Base-by-base conservation (phyloP, 2,329 filamentous ascomycete genomes). In the Diaporthe sp. region DNA sequence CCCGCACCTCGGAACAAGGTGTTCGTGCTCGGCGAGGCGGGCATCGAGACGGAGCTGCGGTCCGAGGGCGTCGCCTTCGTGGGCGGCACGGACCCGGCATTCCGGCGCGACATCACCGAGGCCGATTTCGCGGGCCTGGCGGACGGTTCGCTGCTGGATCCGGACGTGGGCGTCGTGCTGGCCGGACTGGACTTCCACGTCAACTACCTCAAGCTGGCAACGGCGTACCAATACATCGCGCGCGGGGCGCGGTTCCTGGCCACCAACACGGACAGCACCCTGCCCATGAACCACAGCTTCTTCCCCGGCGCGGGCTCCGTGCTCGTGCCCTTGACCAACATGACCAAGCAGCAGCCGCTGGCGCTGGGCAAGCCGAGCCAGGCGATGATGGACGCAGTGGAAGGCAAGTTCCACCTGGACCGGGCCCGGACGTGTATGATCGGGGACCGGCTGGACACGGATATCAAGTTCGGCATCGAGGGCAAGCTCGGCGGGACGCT, bases 311-410 rank as follows among this genome's bases (percentile, higher is more conserved):
- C 97, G 0, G 97, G 97, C 1, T 93, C 94, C 2, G 92, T 95
- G 77, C 92, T 93, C 67, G 91, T 94, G 35, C 95, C 95, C 2
- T 85, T 99, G 75, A 88, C 93, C 71, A 93, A 93, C 82, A 95
- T 95, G 87, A 87, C 90, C 5, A 88, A 87, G 25, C 85, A 90
- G 82, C 88, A 93, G 79, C 96, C 97, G 0, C 84, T 95, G 42
- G 92, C 94, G 4, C 86, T 98, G 54, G 97, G 97, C 0, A 99
- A 99, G 86, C 97, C 97, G 4, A 98, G 95, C 82, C 95, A 98
- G 86, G 96, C 96, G 5, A 99, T 99, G 97, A 98, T 99, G 96
- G 96, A 98, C 83, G 95, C 97, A 4, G 94, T 99, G 74, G 96
- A 98, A 87, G 96, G 96, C 74, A 98, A 97, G 84, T 98, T 98